Percentiles rank a stretch among this genome's conserved stretches.
phyloP scores from a whole-genome alignment of 441 rosid species.

The Manihot esculenta region DNA sequence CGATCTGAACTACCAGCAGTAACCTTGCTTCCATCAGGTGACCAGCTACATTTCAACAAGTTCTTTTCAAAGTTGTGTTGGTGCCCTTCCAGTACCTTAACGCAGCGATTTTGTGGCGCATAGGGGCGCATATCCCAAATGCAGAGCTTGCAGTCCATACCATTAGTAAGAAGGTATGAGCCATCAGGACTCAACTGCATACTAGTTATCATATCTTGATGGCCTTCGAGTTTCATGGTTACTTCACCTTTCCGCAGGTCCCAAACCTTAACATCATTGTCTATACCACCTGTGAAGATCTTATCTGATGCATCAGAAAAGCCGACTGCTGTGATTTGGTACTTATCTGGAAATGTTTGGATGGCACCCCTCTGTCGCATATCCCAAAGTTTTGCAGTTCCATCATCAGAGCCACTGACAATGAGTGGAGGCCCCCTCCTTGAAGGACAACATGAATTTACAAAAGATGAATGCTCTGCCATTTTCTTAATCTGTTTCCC shows the following conservation, averaged over 20 bases:
- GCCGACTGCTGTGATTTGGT: conserved; percentile 88
- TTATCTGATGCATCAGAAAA: conserved; percentile 94
- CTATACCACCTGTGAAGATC: conserved; percentile 86
- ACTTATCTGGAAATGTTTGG: conserved; percentile 91
- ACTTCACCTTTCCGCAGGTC: conserved; percentile 88
- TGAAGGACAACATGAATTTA: conserved; percentile 86
- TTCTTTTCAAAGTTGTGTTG: conserved; percentile 97
- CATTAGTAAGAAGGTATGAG: conserved; percentile 88
- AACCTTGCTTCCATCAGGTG: conserved; percentile 93
- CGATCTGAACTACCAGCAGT: conserved; percentile 91
- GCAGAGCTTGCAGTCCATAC: conserved; percentile 90
- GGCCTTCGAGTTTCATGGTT: conserved; percentile 90
- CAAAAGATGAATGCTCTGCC: conserved; percentile 90
- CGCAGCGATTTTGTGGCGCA: conserved; percentile 93
- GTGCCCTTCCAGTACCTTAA: conserved; percentile 84
- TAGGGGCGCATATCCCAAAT: conserved; percentile 98
- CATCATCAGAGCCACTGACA: conserved; percentile 92
- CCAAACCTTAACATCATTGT: conserved; percentile 85
- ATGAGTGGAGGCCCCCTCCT: conserved; percentile 88
- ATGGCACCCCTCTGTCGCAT: conserved; percentile 98
- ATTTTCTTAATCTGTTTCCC: conserved; percentile 93
- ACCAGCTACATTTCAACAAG: conserved; percentile 81
- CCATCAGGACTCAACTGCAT: conserved; percentile 96
- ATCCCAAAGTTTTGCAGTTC: conserved; percentile 97
- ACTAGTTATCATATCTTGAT: conserved; percentile 88